These are phyloP conservation scores for Aschersonia sp. DNA, from an alignment of 2,329 filamentous ascomycete species.

Conservation along the genomic window DNA sequence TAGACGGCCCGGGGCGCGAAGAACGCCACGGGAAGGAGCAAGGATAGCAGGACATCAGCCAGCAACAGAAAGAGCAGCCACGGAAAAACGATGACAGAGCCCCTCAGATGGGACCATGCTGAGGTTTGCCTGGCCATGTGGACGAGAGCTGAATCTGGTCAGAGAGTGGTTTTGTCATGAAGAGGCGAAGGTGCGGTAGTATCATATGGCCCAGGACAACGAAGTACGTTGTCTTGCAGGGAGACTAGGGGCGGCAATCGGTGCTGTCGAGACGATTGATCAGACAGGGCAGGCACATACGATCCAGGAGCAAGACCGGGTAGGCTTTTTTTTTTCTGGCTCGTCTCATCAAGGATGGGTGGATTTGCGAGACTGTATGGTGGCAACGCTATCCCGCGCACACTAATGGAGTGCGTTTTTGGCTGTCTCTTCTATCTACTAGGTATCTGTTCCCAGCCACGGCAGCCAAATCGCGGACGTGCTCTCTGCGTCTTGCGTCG, in stretches of 20 bases:
- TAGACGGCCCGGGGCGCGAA: conserved; percentile 36
- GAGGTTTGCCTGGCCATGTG: conserved; percentile 6
- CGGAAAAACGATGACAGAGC: conserved; percentile 26
- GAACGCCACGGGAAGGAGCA: conserved; percentile 30
- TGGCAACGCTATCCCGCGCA: neutral
- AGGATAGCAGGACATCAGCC: conserved; percentile 34
- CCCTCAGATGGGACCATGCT: conserved; percentile 24
- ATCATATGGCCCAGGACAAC: neutral
- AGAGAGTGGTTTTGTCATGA: neutral
- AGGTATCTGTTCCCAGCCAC: no score
- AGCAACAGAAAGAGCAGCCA: conserved; percentile 38
- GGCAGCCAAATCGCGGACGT: no score
- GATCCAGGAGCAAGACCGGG: neutral
- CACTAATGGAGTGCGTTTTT: no score
- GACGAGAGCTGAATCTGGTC: neutral
- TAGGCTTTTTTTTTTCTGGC: no score
- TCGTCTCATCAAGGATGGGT: neutral
- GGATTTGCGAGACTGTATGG: neutral
- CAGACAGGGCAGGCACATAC: neutral
- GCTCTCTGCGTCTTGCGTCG: no score
- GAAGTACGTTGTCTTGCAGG: neutral
- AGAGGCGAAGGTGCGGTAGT: neutral
- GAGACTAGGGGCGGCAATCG: neutral
- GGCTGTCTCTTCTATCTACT: no score
- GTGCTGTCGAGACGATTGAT: neutral